A percentile compares a stretch with the other conserved stretches of the same genome.
Evolutionary conservation across 495 filamentous ascomycete genomes (phyloP).

Genomic region (Parachaetomium inaequale): DNA sequence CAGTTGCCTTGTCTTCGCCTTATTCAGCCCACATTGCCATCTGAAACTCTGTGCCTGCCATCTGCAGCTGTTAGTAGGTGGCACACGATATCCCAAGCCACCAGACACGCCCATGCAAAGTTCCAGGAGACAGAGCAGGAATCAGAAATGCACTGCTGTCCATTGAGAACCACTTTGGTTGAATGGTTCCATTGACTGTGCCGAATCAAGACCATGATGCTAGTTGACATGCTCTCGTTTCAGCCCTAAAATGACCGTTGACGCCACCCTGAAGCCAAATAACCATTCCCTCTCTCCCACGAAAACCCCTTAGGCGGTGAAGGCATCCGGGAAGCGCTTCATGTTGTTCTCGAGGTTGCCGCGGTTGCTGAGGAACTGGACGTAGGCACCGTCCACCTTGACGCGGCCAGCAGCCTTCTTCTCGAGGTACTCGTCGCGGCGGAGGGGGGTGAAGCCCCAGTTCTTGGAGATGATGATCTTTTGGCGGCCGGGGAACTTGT

Average conservation of each 20-base stretch:
- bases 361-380: conserved; percentile 93
- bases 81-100: not conserved
- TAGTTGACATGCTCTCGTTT: conserved; percentile 34
- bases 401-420: conserved; percentile 86
- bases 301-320: conserved; percentile 48
- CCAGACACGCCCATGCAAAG: not conserved
- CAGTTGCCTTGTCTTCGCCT: not conserved
- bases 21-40: not conserved
- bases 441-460: conserved; percentile 98
- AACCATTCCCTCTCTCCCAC: conserved; percentile 34
- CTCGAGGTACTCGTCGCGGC: conserved; percentile 92
- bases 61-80: not conserved
- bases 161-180: conserved; percentile 17
- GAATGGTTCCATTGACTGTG: conserved; percentile 37
- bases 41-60: too few species aligned
- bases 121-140: not conserved
- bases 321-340: conserved; percentile 87
- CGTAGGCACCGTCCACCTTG: conserved; percentile 95
- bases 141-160: conserved; percentile 8
- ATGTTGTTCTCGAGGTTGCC: conserved; percentile 84
- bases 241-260: conserved; percentile 35
- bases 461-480: conserved; percentile 99
- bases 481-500: conserved; percentile 99
- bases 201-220: conserved; percentile 26
- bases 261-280: conserved; percentile 35